phyloP scores from a whole-genome alignment of 2,329 filamentous ascomycete species.

The Dryadomyces quercivorus region DNA sequence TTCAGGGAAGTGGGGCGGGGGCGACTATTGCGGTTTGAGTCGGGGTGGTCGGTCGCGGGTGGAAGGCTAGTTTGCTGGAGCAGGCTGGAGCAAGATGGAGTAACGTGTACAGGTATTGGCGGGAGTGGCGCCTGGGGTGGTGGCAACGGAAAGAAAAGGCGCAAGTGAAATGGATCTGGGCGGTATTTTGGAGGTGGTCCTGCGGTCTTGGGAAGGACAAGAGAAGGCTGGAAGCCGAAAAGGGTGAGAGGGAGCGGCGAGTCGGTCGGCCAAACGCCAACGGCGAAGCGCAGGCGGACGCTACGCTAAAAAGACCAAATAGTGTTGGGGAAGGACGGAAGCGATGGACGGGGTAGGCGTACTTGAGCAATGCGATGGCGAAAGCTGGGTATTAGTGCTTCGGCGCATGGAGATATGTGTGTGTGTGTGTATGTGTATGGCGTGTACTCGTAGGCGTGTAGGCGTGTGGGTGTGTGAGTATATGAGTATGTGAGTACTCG shows the following conservation, averaged over 20 bases:
- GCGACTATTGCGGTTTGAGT: not conserved
- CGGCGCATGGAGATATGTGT: too few species aligned
- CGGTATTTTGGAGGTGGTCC: not conserved
- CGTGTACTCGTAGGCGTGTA: too few species aligned
- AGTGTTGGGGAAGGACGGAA: not conserved
- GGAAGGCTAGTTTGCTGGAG: not conserved
- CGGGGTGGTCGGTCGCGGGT: not conserved
- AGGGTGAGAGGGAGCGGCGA: not conserved
- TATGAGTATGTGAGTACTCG: too few species aligned
- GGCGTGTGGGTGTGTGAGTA: too few species aligned
- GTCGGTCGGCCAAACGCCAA: not conserved
- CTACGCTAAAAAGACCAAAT: not conserved
- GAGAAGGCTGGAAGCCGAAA: not conserved
- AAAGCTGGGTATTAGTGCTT: not conserved
- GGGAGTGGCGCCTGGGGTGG: not conserved
- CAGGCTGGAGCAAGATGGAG: not conserved
- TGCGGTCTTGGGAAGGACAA: not conserved
- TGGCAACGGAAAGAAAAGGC: not conserved
- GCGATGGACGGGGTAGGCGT: not conserved
- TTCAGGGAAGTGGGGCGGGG: not conserved
- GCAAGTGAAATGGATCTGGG: not conserved
- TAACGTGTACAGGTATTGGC: not conserved
- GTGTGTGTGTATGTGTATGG: too few species aligned
- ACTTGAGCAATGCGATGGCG: not conserved
- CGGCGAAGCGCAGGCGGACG: conserved; percentile 2